A percentile compares a stretch with the other conserved stretches of the same genome.
These are phyloP conservation scores for Daldinia vernicosa DNA, from an alignment of 495 filamentous ascomycete species.

Conservation along the genomic window DNA sequence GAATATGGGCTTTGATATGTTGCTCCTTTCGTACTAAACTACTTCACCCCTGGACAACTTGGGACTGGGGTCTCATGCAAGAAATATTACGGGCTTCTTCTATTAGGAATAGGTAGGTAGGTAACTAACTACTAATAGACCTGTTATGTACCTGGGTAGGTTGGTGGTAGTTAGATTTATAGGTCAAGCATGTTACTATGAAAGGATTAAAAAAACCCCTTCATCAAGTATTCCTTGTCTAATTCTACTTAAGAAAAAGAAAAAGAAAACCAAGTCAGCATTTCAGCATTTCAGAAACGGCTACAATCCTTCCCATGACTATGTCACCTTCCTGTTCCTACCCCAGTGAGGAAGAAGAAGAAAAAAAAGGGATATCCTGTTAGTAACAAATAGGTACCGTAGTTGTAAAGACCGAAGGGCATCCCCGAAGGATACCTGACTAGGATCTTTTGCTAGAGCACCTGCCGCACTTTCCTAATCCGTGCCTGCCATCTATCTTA, in stretches of 20 bases:
- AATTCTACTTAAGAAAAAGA: background rate
- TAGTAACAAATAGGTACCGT: background rate
- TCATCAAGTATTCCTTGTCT: background rate
- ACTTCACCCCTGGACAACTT: background rate
- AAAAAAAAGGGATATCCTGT: background rate
- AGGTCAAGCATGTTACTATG: background rate
- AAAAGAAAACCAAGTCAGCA: too few species aligned
- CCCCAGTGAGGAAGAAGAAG: background rate
- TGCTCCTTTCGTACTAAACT: background rate
- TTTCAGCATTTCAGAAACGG: too few species aligned
- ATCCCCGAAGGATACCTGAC: background rate
- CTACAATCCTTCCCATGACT: background rate
- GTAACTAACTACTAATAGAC: too few species aligned
- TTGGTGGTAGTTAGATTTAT: background rate
- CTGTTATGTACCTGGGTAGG: background rate
- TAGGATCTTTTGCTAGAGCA: background rate
- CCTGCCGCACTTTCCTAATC: background rate
- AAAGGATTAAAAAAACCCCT: background rate
- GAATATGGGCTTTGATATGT: background rate
- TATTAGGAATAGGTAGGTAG: background rate
- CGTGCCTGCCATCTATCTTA: background rate
- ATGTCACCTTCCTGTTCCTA: background rate
- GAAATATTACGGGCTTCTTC: background rate
- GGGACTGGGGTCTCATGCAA: background rate
- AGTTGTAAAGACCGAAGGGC: background rate